Evolutionary conservation across 2,329 filamentous ascomycete species (phyloP), one percentile per base, ranked within the genome.

Genomic region (Pseudofabraea citricarpa): DNA sequence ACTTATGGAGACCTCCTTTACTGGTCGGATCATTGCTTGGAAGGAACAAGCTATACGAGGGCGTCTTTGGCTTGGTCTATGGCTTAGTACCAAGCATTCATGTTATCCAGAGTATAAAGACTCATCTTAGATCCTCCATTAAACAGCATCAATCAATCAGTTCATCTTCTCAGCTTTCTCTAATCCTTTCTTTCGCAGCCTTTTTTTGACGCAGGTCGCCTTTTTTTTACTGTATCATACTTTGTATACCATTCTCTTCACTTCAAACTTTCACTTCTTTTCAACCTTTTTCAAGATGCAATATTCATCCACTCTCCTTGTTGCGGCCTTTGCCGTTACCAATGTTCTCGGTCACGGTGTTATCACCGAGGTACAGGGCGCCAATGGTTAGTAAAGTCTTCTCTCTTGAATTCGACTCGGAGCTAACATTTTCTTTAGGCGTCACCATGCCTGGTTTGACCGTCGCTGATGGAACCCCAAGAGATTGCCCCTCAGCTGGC

Each of bases 401-500:
- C 40, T 9, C n/a, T n/a, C 10, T 33, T 5, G 5, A 24, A 7
- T n/a, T n/a, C 13, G 33, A 15, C 21, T 24, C n/a, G 8, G n/a
- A 16, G 15, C 35, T 36, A 5, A 41, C 37, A 39, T 42, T 24
- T 20, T n/a, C n/a, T n/a, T n/a, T 36, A 51, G 49, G 38, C 22
- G 45, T 48, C 26, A 42, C 22, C 23, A 48, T 48, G 45, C 45
- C 45, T n/a, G 45, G 38, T 48, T 23, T 48, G n/a, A 43, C 44
- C 9, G 33, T 33, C 21, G n/a, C n/a, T 26, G 22, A 36, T 22
- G 31, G 26, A 18, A 42, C 40, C 36, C 31, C 79, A 22, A 77
- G 80, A 52, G 78, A 83, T 63, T 83, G 79, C 60, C 68, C 73
- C 36, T 69, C 66, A 55, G 77, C 78, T 49, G 47, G 62, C 38